Conservation (phyloP, 1,284 basidiomycete genomes). For the Coriolopsis trogii region DNA sequence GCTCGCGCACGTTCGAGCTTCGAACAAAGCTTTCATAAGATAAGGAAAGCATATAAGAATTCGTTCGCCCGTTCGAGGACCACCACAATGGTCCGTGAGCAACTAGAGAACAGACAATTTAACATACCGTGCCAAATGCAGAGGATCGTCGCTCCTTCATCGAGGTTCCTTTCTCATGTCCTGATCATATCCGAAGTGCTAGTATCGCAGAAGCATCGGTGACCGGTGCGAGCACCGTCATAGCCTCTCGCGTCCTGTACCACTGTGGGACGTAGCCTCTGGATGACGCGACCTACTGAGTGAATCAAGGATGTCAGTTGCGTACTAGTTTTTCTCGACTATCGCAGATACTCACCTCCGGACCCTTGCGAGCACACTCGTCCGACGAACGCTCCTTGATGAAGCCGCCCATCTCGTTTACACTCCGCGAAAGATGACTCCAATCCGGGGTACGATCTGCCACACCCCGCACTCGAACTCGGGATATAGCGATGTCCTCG, state of each 20-base stretch:
- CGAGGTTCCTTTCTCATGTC: conserved; percentile 6
- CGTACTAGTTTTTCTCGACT: neutral
- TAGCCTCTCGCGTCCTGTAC: neutral
- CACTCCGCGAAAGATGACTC: neutral
- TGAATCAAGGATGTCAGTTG: neutral
- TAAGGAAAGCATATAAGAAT: neutral
- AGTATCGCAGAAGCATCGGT: conserved; percentile 16
- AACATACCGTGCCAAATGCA: neutral
- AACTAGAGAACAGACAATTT: conserved; percentile 4
- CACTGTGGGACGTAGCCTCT: neutral
- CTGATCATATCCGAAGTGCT: neutral
- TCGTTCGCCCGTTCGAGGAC: neutral
- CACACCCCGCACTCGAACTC: conserved; percentile 1
- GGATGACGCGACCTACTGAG: neutral
- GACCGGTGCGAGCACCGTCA: conserved; percentile 8
- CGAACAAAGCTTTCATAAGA: neutral
- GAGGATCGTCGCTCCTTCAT: conserved; percentile 10
- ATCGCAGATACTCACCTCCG: neutral
- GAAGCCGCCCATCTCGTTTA: neutral
- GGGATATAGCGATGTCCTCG: neutral
- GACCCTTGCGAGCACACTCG: neutral
- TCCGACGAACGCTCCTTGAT: neutral
- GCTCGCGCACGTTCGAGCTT: neutral
- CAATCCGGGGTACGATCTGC: neutral
- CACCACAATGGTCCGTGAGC: neutral